Percentiles rank a stretch among this genome's conserved stretches.
These are phyloP conservation scores for Kazachstania psychrophila DNA, from an alignment of 805 yeast species.

Conservation along the genomic window DNA sequence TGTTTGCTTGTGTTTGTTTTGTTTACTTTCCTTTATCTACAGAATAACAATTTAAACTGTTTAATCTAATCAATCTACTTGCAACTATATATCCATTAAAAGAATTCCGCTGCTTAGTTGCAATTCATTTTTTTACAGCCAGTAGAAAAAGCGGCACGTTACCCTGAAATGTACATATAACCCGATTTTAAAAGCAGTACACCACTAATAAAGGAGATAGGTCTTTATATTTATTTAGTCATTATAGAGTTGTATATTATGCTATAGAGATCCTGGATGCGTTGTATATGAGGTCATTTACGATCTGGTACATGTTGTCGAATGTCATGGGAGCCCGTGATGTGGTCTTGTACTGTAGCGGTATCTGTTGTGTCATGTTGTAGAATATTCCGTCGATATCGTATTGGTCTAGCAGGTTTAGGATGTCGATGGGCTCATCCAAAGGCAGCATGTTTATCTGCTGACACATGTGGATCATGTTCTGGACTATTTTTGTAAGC, in stretches of 20 bases:
- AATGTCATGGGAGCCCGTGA: neutral
- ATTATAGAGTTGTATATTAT: too few species aligned
- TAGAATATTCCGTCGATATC: constrained; percentile 25
- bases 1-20: neutral
- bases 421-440: constrained; percentile 10
- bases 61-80: neutral
- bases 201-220: too few species aligned
- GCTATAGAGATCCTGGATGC: too few species aligned
- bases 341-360: neutral
- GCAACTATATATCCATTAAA: too few species aligned
- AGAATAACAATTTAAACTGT: too few species aligned
- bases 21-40: neutral
- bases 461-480: constrained; percentile 13
- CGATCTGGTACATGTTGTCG: neutral
- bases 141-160: too few species aligned
- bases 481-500: constrained; percentile 14
- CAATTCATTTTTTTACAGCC: too few species aligned
- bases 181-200: too few species aligned
- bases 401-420: constrained; percentile 16
- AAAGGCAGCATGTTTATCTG: constrained; percentile 11
- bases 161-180: too few species aligned
- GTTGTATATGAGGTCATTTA: too few species aligned
- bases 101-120: too few species aligned
- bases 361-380: constrained; percentile 6
- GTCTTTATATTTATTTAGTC: too few species aligned